Base-by-base conservation (phyloP, 495 filamentous ascomycete genomes). In the Mycothermus thermophilus region DNA sequence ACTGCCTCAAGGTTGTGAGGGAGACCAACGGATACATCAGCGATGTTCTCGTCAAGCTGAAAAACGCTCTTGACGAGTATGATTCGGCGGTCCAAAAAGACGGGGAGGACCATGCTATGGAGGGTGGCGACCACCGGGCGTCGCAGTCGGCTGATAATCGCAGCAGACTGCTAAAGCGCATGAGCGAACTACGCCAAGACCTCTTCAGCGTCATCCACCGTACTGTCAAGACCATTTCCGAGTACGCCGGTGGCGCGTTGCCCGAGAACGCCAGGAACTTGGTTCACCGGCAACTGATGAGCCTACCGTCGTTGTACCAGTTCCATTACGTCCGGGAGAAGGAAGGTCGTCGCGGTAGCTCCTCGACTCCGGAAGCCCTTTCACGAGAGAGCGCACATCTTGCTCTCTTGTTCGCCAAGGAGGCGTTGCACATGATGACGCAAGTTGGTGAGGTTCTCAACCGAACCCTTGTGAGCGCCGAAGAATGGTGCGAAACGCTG, bases 351-450 rank as follows among this genome's bases (percentile, higher is more conserved):
- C 48, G 64, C 17, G 62, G 40, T 13, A 30, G 34, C 12, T 35
- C 30, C 26, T 52, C 58, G 42, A n/a, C n/a, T n/a, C 63, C 51
- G 24, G 53, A 55, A 32, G 58, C 47, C 11, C 44, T 47, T 38
- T 54, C 54, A 14, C 55, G 58, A 3, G 59, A 69, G 11, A 58
- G 67, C 13, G 82, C 81, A 3, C 72, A 79, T 39, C 60, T 76
- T 11, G 83, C 85, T 22, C 46, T 94, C 8, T 74, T 86, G 0
- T 71, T 96, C 20, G 85, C 84, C 2, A 79, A 79, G 40, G 86
- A 93, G 52, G 82, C 83, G 2, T 66, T 96, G 15, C 81, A 92
- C 43, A 88, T 93, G 72, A 80, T 94, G 69, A 64, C 69, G 0
- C 80, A 92, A 50, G 83, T 96, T 27, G 81, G 72, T 16, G 73